Conservation (phyloP, 2,329 filamentous ascomycete genomes). For the Curvularia spicifera region DNA sequence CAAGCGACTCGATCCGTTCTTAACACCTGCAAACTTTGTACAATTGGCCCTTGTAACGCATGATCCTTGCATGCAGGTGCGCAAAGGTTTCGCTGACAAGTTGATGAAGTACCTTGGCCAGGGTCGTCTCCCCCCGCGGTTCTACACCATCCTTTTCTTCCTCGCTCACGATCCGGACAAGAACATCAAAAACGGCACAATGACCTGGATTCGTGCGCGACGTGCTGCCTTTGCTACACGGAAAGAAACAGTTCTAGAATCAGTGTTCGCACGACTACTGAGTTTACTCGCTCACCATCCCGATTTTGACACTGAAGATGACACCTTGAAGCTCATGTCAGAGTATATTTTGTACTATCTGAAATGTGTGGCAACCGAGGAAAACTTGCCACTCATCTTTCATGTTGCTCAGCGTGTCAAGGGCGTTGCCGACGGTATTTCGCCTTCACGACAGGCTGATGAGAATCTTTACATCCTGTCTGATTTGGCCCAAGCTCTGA, state of each 20-base stretch:
- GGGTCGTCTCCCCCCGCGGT: slow-evolving; percentile 72
- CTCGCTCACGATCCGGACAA: slow-evolving; percentile 85
- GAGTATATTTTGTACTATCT: slow-evolving; percentile 92
- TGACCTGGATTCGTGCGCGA: slow-evolving; percentile 89
- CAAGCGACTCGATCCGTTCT: slow-evolving; percentile 75
- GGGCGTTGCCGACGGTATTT: slow-evolving; percentile 81
- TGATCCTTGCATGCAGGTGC: slow-evolving; percentile 75
- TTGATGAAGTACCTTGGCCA: slow-evolving; percentile 89
- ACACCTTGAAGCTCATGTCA: slow-evolving; percentile 79
- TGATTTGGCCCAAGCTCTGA: slow-evolving; percentile 81
- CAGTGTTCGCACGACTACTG: slow-evolving; percentile 79
- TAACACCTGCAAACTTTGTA: slow-evolving; percentile 79
- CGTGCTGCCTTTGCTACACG: slow-evolving; percentile 67
- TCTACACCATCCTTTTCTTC: slow-evolving; percentile 88
- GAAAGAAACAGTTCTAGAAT: slow-evolving; percentile 72
- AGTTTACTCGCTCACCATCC: slow-evolving; percentile 92
- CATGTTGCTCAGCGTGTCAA: slow-evolving; percentile 93
- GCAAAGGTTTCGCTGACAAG: slow-evolving; percentile 79
- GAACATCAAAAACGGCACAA: slow-evolving; percentile 74
- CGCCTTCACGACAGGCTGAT: slow-evolving; percentile 59
- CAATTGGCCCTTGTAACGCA: slow-evolving; percentile 80
- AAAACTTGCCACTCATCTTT: slow-evolving; percentile 87
- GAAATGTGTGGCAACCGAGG: slow-evolving; percentile 78
- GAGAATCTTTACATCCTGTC: slow-evolving; percentile 84
- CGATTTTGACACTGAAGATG: slow-evolving; percentile 71